Base-by-base conservation (phyloP, 495 filamentous ascomycete species). In the Daldinia grandis region DNA sequence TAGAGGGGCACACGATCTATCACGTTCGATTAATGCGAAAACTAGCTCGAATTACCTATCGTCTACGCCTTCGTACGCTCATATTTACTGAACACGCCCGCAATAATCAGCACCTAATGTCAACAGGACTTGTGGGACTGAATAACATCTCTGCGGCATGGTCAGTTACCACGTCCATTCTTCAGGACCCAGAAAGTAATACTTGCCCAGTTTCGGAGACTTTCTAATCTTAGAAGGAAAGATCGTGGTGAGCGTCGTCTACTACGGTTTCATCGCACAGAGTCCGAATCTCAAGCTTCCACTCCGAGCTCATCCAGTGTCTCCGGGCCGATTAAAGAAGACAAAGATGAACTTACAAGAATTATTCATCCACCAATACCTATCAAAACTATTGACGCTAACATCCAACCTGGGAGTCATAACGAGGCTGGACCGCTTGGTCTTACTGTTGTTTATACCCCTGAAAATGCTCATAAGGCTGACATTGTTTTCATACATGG, bases 401-500 rank as follows among this genome's bases (percentile, higher is more conserved):
- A 14, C 10, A 17, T 8, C 25, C 25, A 25, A 10, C 30, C n/a
- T 10, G 30, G 53, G 28, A 31, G 51, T n/a, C 6, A 38, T 50
- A 37, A 19, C n/a, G 60, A 53, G 0, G 21, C 49, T 24, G 49
- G 25, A 1, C 71, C 78, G 5, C 66, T 80, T n/a, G 79, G 79
- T 10, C 68, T 83, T 0, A 78, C 67, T 28, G 67, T 77, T 25
- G 47, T 81, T 0, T 66, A 80, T 54, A 27, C 47, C 8, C 76
- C 79, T 5, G 62, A 72, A 25, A 55, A 61, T 56, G 38, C 25
- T 9, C 70, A 50, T 3, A 62, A 40, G 14, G 65, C 63, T 0
- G 73, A 77, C 17, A 69, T 76, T 7, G 63, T 76, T 14, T 80
- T 81, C 24, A 67, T 81, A 30, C 79, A 81, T 71, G 79, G 79